Percentiles rank a stretch among this genome's conserved stretches.
Conservation (phyloP, 225 moss, liverwort and hornwort species). For the Marchantia polymorpha region DNA sequence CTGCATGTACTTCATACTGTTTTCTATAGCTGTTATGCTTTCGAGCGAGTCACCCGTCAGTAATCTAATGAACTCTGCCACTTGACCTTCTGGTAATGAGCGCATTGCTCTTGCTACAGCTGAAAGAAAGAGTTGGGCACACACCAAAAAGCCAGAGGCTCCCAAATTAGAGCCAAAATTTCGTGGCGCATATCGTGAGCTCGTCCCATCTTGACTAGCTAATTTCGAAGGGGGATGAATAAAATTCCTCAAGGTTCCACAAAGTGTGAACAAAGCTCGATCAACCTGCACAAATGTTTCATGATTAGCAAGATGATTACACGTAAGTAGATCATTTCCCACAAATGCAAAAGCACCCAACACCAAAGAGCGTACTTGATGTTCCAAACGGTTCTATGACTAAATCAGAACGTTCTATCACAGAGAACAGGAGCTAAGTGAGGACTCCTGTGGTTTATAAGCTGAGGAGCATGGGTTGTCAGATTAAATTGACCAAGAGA, state of each 20-base stretch:
- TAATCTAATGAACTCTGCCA: constrained; percentile 55
- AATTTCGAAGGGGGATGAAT: constrained; percentile 7
- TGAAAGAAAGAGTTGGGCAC: constrained; percentile 46
- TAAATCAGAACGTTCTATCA: not conserved
- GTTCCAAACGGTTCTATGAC: not conserved
- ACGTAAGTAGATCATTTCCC: not conserved
- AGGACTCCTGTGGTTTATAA: too few species aligned
- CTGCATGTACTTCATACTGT: constrained; percentile 1
- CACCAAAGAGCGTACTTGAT: not conserved
- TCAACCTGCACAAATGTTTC: constrained; percentile 57
- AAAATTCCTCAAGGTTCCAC: constrained; percentile 52
- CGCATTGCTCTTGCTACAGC: constrained; percentile 61
- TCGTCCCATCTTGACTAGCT: not conserved
- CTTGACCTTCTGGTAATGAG: constrained; percentile 84
- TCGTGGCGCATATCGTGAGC: not conserved
- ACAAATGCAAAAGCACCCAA: not conserved
- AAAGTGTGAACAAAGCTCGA: constrained; percentile 71
- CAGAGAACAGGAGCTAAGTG: too few species aligned
- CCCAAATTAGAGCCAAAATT: constrained; percentile 7
- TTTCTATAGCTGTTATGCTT: constrained; percentile 41
- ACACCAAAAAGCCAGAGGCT: constrained; percentile 47
- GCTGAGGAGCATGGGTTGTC: not conserved
- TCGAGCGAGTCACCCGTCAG: constrained; percentile 57
- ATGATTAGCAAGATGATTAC: not conserved
- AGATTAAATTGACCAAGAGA: not conserved